Base-by-base conservation (phyloP, 768 basidiomycete genomes). In the Filobasidium floriforme region DNA sequence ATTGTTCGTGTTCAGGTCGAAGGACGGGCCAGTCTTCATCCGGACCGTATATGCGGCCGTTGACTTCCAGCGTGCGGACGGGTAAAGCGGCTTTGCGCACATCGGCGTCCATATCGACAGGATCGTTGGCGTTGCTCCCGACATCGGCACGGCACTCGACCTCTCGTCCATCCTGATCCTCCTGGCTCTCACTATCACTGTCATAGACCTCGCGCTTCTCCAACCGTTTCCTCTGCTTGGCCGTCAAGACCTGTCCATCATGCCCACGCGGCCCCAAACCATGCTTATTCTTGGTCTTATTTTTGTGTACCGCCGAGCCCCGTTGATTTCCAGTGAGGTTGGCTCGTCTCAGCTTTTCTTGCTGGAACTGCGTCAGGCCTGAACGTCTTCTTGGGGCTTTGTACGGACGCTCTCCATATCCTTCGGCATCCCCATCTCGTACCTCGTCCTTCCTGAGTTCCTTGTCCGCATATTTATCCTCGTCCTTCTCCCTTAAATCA, bases 201-300 rank as follows among this genome's bases (percentile, higher is more conserved):
- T 61, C 61, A 46, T 62, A 62, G 6, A 44, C 22, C 41, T 18
- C 28, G 41, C 44, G 44, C 26, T 62, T 37, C 11, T 11, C 37
- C 59, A 40, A n/a, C 32, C 37, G 28, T 18, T 40, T 43, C 37
- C 59, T 43, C 59, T 60, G 18, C 59, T 41, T 40, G 22, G 46
- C 46, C 14, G 46, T 37, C 32, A 49, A 18, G 14, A 14, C 46
- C 46, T 49, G 15, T 49, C 18, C 46, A 49, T 49, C 43, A 10
- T 44, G n/a, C n/a, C n/a, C n/a, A n/a, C n/a, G 32, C 32, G 32
- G 32, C n/a, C 12, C 49, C 40, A 15, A 37, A 15, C 7, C 51
- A 51, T 19, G 46, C 62, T 24, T 63, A n/a, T n/a, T n/a, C n/a
- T n/a, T n/a, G n/a, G n/a, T n/a, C n/a, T n/a, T n/a, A n/a, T n/a